These are phyloP conservation scores for Lactarius hatsudake DNA, from an alignment of 768 basidiomycete species.

Conservation along the genomic window DNA sequence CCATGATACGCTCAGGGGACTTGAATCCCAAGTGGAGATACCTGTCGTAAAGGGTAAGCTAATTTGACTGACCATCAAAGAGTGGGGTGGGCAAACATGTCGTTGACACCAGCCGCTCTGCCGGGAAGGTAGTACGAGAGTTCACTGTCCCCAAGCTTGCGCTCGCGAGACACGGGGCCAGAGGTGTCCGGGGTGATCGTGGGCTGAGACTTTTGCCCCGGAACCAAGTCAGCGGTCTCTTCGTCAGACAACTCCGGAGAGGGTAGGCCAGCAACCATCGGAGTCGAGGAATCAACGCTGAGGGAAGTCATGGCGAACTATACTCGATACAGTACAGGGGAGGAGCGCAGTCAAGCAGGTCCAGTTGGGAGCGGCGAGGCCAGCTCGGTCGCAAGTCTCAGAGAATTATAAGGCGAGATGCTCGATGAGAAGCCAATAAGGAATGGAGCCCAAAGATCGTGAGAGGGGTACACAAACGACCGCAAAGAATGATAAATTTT, in stretches of 20 bases:
- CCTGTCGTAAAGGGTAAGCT: constrained; percentile 41
- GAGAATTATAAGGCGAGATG: constrained; percentile 14
- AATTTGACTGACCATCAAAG: not conserved
- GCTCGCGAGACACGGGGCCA: constrained; percentile 37
- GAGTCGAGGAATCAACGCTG: not conserved
- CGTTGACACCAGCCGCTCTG: constrained; percentile 78
- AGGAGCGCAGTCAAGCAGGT: not conserved
- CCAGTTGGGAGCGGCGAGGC: not conserved
- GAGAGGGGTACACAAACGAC: not conserved
- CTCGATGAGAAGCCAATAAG: not conserved
- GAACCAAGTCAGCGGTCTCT: not conserved
- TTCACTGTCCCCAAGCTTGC: constrained; percentile 71
- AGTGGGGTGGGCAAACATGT: constrained; percentile 56
- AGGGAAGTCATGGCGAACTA: not conserved
- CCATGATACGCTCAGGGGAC: constrained; percentile 44
- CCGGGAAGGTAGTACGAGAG: constrained; percentile 77
- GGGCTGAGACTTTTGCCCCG: not conserved
- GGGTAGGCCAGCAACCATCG: not conserved
- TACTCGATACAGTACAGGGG: not conserved
- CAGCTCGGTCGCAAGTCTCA: not conserved
- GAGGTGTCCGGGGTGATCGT: not conserved
- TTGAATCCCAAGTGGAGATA: constrained; percentile 73
- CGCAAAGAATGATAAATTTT: not conserved
- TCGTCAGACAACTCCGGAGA: constrained; percentile 20
- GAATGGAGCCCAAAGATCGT: not conserved